Evolutionary conservation across 2,329 filamentous ascomycete genomes (phyloP).

Genomic region (Cercospora brassicicola): DNA sequence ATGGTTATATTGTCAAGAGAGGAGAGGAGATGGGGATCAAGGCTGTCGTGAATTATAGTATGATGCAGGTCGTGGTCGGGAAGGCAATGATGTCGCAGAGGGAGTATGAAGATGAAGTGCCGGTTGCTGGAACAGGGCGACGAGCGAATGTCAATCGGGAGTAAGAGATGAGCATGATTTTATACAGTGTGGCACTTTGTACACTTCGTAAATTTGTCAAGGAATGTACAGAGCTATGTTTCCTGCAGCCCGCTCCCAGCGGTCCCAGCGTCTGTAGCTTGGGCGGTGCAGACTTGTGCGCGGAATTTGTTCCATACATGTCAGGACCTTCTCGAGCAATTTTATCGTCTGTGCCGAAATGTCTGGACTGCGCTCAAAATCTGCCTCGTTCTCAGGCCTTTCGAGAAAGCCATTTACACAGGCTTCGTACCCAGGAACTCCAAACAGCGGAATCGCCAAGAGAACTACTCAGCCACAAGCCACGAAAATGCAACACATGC

Average conservation of each 20-base stretch:
- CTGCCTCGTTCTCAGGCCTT: too few species aligned
- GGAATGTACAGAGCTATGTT: neutral
- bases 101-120: conserved; percentile 45
- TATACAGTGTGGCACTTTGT: too few species aligned
- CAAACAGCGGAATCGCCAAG: too few species aligned
- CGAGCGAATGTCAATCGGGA: conserved; percentile 18
- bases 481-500: too few species aligned
- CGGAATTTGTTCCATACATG: too few species aligned
- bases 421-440: too few species aligned
- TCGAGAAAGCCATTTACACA: too few species aligned
- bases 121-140: conserved; percentile 28
- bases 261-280: neutral
- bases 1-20: conserved; percentile 78
- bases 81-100: conserved; percentile 55
- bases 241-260: neutral
- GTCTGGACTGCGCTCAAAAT: too few species aligned
- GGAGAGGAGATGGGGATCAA: conserved; percentile 72
- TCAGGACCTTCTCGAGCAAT: too few species aligned
- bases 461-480: too few species aligned
- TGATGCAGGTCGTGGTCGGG: conserved; percentile 71
- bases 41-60: conserved; percentile 69
- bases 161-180: neutral
- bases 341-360: too few species aligned
- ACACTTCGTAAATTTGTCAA: neutral
- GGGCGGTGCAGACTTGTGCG: too few species aligned